A percentile compares a stretch with the other conserved stretches of the same genome.
phyloP scores from a whole-genome alignment of 2,329 filamentous ascomycete species.

The Pseudocercospora pini-densiflorae region DNA sequence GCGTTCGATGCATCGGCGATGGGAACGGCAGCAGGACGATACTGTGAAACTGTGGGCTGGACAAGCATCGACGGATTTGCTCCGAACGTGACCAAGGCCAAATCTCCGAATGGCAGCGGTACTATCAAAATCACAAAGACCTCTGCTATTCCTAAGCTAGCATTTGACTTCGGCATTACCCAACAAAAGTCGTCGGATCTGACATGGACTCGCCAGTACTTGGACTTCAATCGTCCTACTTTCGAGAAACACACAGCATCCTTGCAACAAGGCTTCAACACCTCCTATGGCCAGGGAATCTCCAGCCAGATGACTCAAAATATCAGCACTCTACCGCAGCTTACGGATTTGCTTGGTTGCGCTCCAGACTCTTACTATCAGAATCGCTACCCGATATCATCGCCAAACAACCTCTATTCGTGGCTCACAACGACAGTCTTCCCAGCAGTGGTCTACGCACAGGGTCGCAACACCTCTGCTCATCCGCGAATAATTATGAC shows the following conservation, averaged over 20 bases:
- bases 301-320: slow-evolving; percentile 24
- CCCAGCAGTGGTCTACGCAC: slow-evolving; percentile 57
- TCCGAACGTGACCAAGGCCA: slow-evolving; percentile 45
- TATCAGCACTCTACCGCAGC: slow-evolving; percentile 22
- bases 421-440: slow-evolving; percentile 28
- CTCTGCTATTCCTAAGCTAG: slow-evolving; percentile 13
- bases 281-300: slow-evolving; percentile 25
- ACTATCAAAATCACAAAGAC: slow-evolving; percentile 41
- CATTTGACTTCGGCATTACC: slow-evolving; percentile 21
- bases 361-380: slow-evolving; percentile 26
- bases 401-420: slow-evolving; percentile 27
- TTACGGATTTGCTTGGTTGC: slow-evolving; percentile 25
- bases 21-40: slow-evolving; percentile 64
- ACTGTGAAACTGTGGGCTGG: slow-evolving; percentile 72
- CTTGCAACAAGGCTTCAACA: slow-evolving; percentile 25
- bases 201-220: slow-evolving; percentile 62
- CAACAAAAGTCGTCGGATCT: slow-evolving; percentile 34
- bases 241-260: slow-evolving; percentile 64
- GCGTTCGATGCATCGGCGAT: slow-evolving; percentile 67
- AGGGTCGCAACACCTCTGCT: slow-evolving; percentile 49
- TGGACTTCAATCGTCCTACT: slow-evolving; percentile 71
- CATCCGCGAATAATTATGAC: slow-evolving; percentile 61
- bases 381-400: slow-evolving; percentile 15
- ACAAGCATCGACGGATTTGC: slow-evolving; percentile 66
- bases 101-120: slow-evolving; percentile 46